Conservation (phyloP, 352 stramenopile genomes). For the Globisporangium cederbergense region DNA sequence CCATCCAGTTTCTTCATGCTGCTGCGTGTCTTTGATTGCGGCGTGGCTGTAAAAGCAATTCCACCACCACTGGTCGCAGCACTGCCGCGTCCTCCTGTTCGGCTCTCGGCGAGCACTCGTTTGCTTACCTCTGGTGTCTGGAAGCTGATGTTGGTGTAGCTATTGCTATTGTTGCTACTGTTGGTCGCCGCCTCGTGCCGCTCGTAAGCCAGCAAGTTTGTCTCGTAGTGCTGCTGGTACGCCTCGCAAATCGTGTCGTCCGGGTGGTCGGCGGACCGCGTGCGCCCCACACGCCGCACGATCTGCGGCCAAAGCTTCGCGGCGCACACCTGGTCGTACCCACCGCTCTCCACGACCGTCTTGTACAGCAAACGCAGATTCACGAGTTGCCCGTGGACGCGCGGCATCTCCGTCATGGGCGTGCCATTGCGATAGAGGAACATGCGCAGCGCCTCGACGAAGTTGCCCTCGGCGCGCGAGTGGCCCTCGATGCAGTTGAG, state of each 20-base stretch:
- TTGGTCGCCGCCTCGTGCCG: slow-evolving; percentile 23
- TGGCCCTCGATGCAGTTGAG: slow-evolving; percentile 91
- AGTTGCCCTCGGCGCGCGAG: slow-evolving; percentile 73
- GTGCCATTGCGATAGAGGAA: slow-evolving; percentile 77
- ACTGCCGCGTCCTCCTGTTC: neutral
- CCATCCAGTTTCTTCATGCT: slow-evolving; percentile 37
- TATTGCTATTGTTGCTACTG: neutral
- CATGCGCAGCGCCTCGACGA: slow-evolving; percentile 75
- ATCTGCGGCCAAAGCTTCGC: slow-evolving; percentile 46
- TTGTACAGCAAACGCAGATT: slow-evolving; percentile 74
- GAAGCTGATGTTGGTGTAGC: slow-evolving; percentile 6
- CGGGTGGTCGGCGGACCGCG: slow-evolving; percentile 40
- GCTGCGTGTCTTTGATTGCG: slow-evolving; percentile 44
- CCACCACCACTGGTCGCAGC: slow-evolving; percentile 5
- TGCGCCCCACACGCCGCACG: slow-evolving; percentile 59
- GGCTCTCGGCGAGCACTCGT: slow-evolving; percentile 8
- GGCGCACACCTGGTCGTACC: slow-evolving; percentile 42
- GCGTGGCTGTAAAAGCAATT: slow-evolving; percentile 29
- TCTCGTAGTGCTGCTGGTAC: slow-evolving; percentile 59
- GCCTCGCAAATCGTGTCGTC: slow-evolving; percentile 38
- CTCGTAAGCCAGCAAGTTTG: slow-evolving; percentile 51
- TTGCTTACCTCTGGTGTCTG: slow-evolving; percentile 29
- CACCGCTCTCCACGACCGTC: slow-evolving; percentile 46
- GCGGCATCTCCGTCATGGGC: slow-evolving; percentile 75
- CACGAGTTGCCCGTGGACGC: slow-evolving; percentile 65